A percentile compares a stretch with the other conserved stretches of the same genome.
These are phyloP conservation scores for Plasmodium chabaudi DNA, from an alignment of 169 alveolate species.

Conservation along the genomic window DNA sequence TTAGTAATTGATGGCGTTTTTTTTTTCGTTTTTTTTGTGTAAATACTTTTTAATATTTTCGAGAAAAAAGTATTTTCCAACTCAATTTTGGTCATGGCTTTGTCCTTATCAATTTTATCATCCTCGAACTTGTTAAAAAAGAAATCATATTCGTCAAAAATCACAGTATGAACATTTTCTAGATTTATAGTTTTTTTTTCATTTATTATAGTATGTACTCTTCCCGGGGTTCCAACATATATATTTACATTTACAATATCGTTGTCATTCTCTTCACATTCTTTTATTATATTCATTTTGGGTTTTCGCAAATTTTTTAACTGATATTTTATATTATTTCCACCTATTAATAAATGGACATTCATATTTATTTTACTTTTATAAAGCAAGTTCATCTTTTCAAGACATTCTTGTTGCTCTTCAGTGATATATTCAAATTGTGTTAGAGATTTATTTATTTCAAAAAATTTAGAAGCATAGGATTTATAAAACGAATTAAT, in stretches of 20 bases:
- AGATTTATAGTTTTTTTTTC: constrained; percentile 42
- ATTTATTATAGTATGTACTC: constrained; percentile 23
- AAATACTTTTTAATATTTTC: constrained; percentile 32
- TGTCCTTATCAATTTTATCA: background rate
- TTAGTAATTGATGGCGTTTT: constrained; percentile 13
- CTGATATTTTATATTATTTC: constrained; percentile 61
- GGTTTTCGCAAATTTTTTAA: constrained; percentile 29
- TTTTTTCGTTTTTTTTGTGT: background rate
- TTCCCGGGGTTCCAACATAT: constrained; percentile 62
- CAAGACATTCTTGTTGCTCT: background rate
- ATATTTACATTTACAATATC: constrained; percentile 11
- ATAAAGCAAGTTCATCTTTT: constrained; percentile 14
- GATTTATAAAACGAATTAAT: constrained; percentile 61
- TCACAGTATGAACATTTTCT: constrained; percentile 17
- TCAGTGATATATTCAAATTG: background rate
- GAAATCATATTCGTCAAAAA: constrained; percentile 63
- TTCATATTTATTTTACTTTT: constrained; percentile 36
- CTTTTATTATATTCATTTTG: background rate
- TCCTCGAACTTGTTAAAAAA: background rate
- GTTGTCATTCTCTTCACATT: background rate
- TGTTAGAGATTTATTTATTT: constrained; percentile 15
- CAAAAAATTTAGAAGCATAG: constrained; percentile 10
- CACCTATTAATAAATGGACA: constrained; percentile 45
- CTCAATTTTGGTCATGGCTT: constrained; percentile 3
- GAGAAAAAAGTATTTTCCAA: constrained; percentile 45